These are phyloP conservation scores for Phytophthora constricta DNA, from an alignment of 352 stramenopile species.

Conservation along the genomic window DNA sequence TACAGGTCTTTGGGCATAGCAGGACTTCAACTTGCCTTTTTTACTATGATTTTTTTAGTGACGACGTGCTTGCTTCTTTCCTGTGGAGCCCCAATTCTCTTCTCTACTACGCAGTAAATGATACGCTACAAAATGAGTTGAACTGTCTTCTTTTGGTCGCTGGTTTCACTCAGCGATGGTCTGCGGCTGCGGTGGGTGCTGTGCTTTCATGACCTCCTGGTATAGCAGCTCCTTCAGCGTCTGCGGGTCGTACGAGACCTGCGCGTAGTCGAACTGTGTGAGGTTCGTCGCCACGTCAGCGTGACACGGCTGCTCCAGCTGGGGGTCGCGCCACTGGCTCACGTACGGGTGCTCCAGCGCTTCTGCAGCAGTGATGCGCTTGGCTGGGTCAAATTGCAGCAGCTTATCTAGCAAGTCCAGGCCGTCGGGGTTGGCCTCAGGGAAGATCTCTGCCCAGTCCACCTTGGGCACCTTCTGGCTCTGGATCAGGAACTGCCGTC, in stretches of 20 bases:
- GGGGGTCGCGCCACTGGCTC: slow-evolving; percentile 76
- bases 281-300: slow-evolving; percentile 60
- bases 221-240: slow-evolving; percentile 83
- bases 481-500: slow-evolving; percentile 82
- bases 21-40: slow-evolving; percentile 8
- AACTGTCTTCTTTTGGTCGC: background rate
- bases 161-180: slow-evolving; percentile 25
- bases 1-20: too few species aligned
- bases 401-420: slow-evolving; percentile 88
- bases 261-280: slow-evolving; percentile 78
- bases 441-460: slow-evolving; percentile 80
- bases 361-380: slow-evolving; percentile 86
- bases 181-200: slow-evolving; percentile 32
- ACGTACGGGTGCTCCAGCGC: slow-evolving; percentile 92
- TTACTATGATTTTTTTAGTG: slow-evolving; percentile 22
- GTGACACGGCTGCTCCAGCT: slow-evolving; percentile 64
- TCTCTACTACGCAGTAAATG: slow-evolving; percentile 34
- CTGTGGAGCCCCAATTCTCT: slow-evolving; percentile 6
- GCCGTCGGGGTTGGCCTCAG: slow-evolving; percentile 84
- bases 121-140: slow-evolving; percentile 14
- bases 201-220: slow-evolving; percentile 83
- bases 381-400: slow-evolving; percentile 87
- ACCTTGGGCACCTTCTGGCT: slow-evolving; percentile 75
- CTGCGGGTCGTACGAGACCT: slow-evolving; percentile 73
- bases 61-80: slow-evolving; percentile 1